These are phyloP conservation scores for Leccinum pachyderme DNA, from an alignment of 1,284 basidiomycete genomes.

Conservation along the genomic window DNA sequence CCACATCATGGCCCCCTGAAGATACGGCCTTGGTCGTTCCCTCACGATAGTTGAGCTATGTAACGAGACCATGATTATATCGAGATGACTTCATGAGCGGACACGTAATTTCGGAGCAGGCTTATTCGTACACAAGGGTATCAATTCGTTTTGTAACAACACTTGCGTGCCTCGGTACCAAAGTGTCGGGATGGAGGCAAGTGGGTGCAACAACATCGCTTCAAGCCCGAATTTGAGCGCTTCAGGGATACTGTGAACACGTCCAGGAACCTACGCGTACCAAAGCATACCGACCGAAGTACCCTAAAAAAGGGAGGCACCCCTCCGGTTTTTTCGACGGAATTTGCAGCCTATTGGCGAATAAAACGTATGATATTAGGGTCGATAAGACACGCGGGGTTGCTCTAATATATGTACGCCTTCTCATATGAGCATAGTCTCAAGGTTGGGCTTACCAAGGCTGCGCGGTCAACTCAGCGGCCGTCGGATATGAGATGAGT, in stretches of 20 bases:
- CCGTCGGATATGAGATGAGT: conserved; percentile 2
- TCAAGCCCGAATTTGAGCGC: neutral
- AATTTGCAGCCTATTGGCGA: neutral
- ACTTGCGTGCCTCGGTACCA: neutral
- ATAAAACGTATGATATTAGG: conserved; percentile 16
- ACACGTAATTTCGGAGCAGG: neutral
- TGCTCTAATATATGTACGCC: conserved; percentile 20
- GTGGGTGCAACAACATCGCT: neutral
- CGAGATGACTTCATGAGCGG: conserved; percentile 1
- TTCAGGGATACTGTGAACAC: neutral
- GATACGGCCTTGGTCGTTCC: conserved; percentile 4
- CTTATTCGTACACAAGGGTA: neutral
- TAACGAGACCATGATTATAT: conserved; percentile 28
- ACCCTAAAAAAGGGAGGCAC: neutral
- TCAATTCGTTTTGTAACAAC: neutral
- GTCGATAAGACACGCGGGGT: conserved; percentile 3
- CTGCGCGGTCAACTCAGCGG: conserved; percentile 6
- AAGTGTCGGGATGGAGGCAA: neutral
- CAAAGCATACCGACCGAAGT: neutral
- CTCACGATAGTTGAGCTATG: neutral
- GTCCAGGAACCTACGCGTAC: neutral
- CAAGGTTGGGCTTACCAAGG: conserved; percentile 14
- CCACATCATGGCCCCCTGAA: neutral
- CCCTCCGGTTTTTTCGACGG: neutral
- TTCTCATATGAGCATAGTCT: conserved; percentile 16